Conservation (phyloP, 116 monocot species). For the Posidonia oceanica region DNA sequence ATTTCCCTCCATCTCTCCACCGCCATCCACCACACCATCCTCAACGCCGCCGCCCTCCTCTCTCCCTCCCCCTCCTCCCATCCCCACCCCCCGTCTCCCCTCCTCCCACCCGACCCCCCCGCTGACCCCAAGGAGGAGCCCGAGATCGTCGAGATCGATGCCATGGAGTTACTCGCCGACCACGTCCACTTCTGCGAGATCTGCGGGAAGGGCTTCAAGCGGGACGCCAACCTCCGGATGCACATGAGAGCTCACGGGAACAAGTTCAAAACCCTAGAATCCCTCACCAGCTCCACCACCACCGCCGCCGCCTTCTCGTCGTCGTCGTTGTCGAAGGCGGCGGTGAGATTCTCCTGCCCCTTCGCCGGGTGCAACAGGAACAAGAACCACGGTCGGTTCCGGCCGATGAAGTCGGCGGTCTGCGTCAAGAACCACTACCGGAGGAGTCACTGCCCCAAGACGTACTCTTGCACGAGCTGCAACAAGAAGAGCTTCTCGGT, state of each 20-base stretch:
- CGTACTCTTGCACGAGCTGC: conserved; percentile 62
- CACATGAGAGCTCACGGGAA: conserved; percentile 80
- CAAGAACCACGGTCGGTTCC: conserved; percentile 51
- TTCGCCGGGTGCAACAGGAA: conserved; percentile 72
- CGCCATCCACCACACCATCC: background rate
- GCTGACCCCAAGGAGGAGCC: conserved; percentile 20
- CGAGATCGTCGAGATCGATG: conserved; percentile 51
- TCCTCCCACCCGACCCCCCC: background rate
- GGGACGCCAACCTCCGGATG: conserved; percentile 70
- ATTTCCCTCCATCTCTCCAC: background rate
- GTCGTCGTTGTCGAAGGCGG: background rate
- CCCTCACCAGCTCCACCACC: conserved; percentile 16
- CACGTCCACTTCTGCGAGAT: conserved; percentile 59
- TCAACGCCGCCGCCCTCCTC: background rate
- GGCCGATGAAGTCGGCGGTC: conserved; percentile 55
- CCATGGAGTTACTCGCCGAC: conserved; percentile 38
- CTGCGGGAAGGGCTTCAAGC: conserved; percentile 79
- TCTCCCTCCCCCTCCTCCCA: background rate
- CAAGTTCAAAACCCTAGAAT: conserved; percentile 58
- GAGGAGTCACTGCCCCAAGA: conserved; percentile 82
- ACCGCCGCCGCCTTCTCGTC: too few relatives aligned
- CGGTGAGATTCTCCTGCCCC: conserved; percentile 32
- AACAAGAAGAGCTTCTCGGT: conserved; percentile 55
- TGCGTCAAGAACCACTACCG: conserved; percentile 84
- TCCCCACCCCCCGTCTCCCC: background rate